Evolutionary conservation across 176 grass and related monocot genomes (phyloP), one percentile per base, ranked within the genome.

Genomic region (Oryza australiensis): DNA sequence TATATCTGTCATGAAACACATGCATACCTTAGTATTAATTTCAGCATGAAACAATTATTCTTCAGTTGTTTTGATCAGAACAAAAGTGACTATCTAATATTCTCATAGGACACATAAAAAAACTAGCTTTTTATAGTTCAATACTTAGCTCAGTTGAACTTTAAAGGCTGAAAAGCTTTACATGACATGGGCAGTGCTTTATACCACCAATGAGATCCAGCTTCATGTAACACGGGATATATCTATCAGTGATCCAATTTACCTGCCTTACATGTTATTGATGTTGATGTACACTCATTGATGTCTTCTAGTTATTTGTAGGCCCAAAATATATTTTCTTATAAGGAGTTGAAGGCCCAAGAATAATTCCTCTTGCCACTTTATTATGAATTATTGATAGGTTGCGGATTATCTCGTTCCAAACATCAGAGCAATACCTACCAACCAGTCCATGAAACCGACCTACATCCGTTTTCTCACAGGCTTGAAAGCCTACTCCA

Each of bases 381-480:
- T 24, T 86, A 18, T 81, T 75, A 75, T 66, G 68, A 73, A 18
- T 78, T 75, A 72, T 66, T 66, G 68, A 68, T 75, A 98, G 96
- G 90, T 98, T 69, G 88, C 96, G 22, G 93, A 93, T 72, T 95
- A 90, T 80, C 90, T 93, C 76, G 96, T 98, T 77, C 93, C 90
- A 62, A 88, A 88, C 65, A 88, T 98, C 86, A 98, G 93, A 83
- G 81, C 73, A 78, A 68, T 98, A 46, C 82, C 90, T 43, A 83
- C 63, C 68, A 93, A 86, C 49, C 92, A 85, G 84, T 93, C 91
- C 73, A 95, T 95, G 96, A 98, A 88, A 65, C 93, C 96, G 22
- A 91, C 90, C n/a, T 98, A 98, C 68, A 91, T 95, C 80, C 90
- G 90, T 68, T 98, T 95, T 77, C 96, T 98, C 82, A 98, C 96